phyloP scores from a whole-genome alignment of 2,329 filamentous ascomycete species.

The Trichoderma lentiforme region DNA sequence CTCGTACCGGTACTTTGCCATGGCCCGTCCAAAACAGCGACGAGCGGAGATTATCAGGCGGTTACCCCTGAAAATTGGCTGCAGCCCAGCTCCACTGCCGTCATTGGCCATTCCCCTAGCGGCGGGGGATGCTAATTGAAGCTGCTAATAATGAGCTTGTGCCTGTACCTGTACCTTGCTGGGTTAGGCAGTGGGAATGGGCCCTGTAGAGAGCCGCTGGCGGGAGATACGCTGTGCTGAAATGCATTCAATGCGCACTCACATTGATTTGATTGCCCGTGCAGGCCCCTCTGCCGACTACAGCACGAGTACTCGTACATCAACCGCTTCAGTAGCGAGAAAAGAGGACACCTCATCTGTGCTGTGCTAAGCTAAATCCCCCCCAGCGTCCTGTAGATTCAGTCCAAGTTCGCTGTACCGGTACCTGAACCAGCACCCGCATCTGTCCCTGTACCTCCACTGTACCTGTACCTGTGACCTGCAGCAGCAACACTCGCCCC shows the following conservation, averaged over 20 bases:
- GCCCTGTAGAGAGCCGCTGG: background rate
- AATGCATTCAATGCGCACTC: background rate
- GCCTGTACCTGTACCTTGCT: background rate
- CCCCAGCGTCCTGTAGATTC: background rate
- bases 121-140: background rate
- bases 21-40: background rate
- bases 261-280: background rate
- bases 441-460: too few species aligned
- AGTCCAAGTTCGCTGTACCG: background rate
- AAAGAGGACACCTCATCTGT: background rate
- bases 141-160: background rate
- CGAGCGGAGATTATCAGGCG: slow-evolving; percentile 12
- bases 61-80: slow-evolving; percentile 8
- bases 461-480: background rate
- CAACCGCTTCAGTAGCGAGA: background rate
- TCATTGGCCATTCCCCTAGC: slow-evolving; percentile 8
- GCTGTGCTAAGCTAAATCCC: background rate
- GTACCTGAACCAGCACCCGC: too few species aligned
- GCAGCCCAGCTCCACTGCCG: background rate
- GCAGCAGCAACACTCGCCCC: background rate
- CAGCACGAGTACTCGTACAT: background rate
- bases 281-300: background rate
- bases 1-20: background rate
- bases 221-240: background rate
- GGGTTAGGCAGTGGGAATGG: background rate